Conservation (phyloP, 164 flowering plant genomes). For the Annona cherimola region DNA sequence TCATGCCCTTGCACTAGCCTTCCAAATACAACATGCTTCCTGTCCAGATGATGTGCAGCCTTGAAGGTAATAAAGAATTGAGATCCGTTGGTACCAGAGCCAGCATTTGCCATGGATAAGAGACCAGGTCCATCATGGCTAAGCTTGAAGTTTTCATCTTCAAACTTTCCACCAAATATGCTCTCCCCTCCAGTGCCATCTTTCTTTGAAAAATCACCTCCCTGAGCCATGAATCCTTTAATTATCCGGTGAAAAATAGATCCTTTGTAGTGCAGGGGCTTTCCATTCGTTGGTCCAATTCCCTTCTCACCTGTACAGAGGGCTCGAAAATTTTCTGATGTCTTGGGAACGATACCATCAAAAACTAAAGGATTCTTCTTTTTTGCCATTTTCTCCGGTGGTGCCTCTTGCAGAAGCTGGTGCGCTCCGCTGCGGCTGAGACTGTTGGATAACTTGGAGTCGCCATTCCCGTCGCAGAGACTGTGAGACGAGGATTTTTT, state of each 20-base stretch:
- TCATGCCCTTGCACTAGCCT: constrained; percentile 77
- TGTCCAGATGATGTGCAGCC: constrained; percentile 74
- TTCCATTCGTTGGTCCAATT: constrained; percentile 57
- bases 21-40: constrained; percentile 85
- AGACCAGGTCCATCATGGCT: constrained; percentile 82
- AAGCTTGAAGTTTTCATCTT: constrained; percentile 57
- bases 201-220: constrained; percentile 77
- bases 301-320: constrained; percentile 98
- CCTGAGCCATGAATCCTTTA: constrained; percentile 89
- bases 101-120: constrained; percentile 82
- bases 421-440: constrained; percentile 10
- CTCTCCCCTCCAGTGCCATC: constrained; percentile 94
- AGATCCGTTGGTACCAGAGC: constrained; percentile 71
- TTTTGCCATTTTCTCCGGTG: constrained; percentile 38
- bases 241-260: constrained; percentile 79
- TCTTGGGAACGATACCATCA: constrained; percentile 80
- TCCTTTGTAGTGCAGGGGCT: constrained; percentile 83
- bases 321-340: constrained; percentile 96
- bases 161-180: constrained; percentile 79
- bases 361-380: constrained; percentile 68
- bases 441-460: too few relatives aligned
- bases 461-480: too few relatives aligned
- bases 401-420: not conserved
- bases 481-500: too few relatives aligned
- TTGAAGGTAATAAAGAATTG: constrained; percentile 75